phyloP scores from a whole-genome alignment of 495 filamentous ascomycete genomes.

The Neurospora terricola region DNA sequence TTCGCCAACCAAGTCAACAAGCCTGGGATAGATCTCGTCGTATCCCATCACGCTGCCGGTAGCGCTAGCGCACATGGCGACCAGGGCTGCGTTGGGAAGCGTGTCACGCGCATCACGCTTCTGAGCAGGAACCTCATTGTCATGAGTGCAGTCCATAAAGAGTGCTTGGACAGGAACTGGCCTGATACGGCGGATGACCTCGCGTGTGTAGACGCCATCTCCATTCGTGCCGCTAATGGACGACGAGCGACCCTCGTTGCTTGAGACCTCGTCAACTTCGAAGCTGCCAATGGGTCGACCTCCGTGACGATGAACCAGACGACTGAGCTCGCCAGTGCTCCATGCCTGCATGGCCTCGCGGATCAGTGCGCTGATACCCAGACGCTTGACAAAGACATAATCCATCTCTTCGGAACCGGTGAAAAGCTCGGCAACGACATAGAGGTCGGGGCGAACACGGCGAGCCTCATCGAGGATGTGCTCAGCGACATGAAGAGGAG shows the following conservation, averaged over 20 bases:
- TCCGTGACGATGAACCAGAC: conserved; percentile 87
- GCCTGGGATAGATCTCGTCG: conserved; percentile 88
- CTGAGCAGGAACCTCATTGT: conserved; percentile 93
- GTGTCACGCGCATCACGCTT: conserved; percentile 93
- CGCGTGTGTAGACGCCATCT: conserved; percentile 22
- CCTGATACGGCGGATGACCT: conserved; percentile 64
- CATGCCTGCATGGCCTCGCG: conserved; percentile 98
- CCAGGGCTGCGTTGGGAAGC: conserved; percentile 87
- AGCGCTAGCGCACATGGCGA: conserved; percentile 89
- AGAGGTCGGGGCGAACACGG: conserved; percentile 76
- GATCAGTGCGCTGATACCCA: conserved; percentile 84
- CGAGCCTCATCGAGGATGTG: conserved; percentile 89
- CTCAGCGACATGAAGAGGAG: conserved; percentile 84
- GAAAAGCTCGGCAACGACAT: conserved; percentile 92
- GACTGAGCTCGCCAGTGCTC: conserved; percentile 85
- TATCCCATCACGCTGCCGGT: conserved; percentile 98
- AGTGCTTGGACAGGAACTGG: conserved; percentile 79
- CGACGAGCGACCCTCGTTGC: conserved; percentile 25
- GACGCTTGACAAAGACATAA: conserved; percentile 84
- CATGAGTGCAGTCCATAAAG: conserved; percentile 99
- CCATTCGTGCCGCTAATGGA: conserved; percentile 14
- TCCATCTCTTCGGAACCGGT: conserved; percentile 94
- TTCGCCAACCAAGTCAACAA: conserved; percentile 85
- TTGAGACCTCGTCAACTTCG: conserved; percentile 57
- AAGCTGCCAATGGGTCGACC: conserved; percentile 95